Base-by-base conservation (phyloP, 169 alveolate genomes). In the Plasmodium knowlesi region DNA sequence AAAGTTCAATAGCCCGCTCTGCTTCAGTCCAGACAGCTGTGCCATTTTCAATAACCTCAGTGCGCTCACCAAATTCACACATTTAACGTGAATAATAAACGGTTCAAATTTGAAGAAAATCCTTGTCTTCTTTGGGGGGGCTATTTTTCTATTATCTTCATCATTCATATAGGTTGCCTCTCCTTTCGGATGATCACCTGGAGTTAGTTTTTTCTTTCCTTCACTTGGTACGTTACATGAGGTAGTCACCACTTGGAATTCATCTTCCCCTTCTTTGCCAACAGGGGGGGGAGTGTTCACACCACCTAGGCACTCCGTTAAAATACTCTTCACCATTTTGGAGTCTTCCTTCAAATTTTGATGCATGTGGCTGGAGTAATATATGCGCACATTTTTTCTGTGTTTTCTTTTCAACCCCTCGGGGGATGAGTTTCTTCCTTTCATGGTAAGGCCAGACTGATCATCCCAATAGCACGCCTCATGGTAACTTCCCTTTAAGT, bases 11-110 rank as follows among this genome's bases (percentile, higher is more conserved):
- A 96, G 83, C 0, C 97, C 97, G 25, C 97, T 95, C 81, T 96
- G 97, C 83, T 96, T 96, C 53, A 96, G 88, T 0, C 97, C 97
- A 32, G 94, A 74, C 41, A 37, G n/a, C 78, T 93, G 93, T 14
- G 95, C 94, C 30, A 96, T 19, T 22, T 95, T 88, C 37, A 96
- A 82, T n/a, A 96, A 84, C 32, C 73, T 82, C 25, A 89, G 39
- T 6, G 97, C 97, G 79, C 91, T 95, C 25, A 46, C 84, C 39
- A 96, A 32, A 70, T 82, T 54, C 3, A 37, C 79, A 73, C 96
- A 96, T 61, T 96, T 96, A 1, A 96, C 95, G 84, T 96, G 97
- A 19, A 96, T 67, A n/a, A 96, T 82, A 30, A 96, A 96, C 32
- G 97, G 95, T 83, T 96, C 97, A 32, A 95, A 95, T 92, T 96